phyloP scores from a whole-genome alignment of 208 protist species.

The Leishmania mexicana region DNA sequence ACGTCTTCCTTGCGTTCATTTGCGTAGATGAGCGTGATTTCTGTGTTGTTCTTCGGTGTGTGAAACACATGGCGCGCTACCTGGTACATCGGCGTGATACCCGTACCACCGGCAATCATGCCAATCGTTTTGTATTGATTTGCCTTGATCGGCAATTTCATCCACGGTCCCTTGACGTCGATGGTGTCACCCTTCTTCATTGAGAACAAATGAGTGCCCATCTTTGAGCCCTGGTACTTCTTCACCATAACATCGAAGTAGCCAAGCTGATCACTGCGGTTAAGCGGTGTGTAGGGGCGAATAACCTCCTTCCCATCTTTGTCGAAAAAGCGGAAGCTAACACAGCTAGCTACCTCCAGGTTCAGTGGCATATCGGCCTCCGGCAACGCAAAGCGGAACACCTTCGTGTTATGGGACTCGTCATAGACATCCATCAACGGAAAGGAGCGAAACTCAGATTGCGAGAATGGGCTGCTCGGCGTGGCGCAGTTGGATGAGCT shows the following conservation, averaged over 20 bases:
- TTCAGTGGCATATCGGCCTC: conserved; percentile 84
- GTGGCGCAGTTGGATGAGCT: conserved; percentile 41
- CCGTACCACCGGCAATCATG: conserved; percentile 94
- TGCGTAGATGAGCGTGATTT: conserved; percentile 90
- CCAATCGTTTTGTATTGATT: conserved; percentile 93
- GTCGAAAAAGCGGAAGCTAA: conserved; percentile 71
- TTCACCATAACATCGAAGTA: conserved; percentile 92
- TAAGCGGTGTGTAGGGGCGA: conserved; percentile 90
- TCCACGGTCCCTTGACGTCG: conserved; percentile 91
- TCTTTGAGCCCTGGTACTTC: conserved; percentile 88
- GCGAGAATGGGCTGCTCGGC: conserved; percentile 68
- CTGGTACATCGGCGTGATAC: conserved; percentile 95
- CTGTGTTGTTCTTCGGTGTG: conserved; percentile 83
- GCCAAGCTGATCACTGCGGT: conserved; percentile 76
- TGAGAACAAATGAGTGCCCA: conserved; percentile 90
- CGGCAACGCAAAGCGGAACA: conserved; percentile 87
- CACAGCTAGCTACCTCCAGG: conserved; percentile 77
- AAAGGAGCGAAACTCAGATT: conserved; percentile 79
- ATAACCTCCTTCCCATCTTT: conserved; percentile 83
- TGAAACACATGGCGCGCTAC: conserved; percentile 80
- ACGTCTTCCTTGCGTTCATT: conserved; percentile 94
- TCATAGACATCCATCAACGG: conserved; percentile 81
- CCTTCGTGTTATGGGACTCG: conserved; percentile 88
- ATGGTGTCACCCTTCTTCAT: conserved; percentile 93
- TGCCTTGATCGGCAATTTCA: conserved; percentile 87